Conservation (phyloP, 2,329 filamentous ascomycete species). For the Clonostachys byssicola region DNA sequence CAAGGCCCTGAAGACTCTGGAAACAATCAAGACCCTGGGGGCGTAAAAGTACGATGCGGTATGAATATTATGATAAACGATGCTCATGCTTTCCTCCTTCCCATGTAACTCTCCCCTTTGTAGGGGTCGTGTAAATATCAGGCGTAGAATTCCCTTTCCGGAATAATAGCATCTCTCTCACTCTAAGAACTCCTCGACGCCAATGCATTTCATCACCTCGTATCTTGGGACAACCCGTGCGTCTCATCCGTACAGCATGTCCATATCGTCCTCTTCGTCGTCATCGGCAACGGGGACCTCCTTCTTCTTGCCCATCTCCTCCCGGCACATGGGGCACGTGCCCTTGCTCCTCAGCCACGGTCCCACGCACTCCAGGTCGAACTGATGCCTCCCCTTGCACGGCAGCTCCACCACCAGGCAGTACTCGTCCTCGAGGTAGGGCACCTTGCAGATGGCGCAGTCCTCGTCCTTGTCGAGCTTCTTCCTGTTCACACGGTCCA, state of each 20-base stretch:
- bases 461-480: slow-evolving; percentile 42
- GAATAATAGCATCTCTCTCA: neutral
- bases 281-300: slow-evolving; percentile 37
- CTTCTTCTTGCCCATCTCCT: slow-evolving; percentile 54
- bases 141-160: neutral
- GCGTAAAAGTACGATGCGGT: neutral
- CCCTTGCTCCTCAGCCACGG: slow-evolving; percentile 63
- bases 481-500: slow-evolving; percentile 54
- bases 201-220: neutral
- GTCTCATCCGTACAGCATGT: slow-evolving; percentile 35
- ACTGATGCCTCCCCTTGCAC: slow-evolving; percentile 53
- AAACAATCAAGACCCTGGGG: slow-evolving; percentile 13
- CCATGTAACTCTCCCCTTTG: too few relatives aligned
- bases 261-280: slow-evolving; percentile 46
- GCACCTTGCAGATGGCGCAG: slow-evolving; percentile 61
- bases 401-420: slow-evolving; percentile 61
- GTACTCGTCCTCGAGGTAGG: slow-evolving; percentile 57
- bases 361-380: slow-evolving; percentile 64
- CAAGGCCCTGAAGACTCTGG: slow-evolving; percentile 9
- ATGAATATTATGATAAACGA: neutral
- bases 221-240: neutral
- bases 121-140: too few relatives aligned
- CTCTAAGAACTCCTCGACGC: neutral
- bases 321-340: slow-evolving; percentile 59
- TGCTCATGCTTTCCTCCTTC: neutral